A percentile compares a stretch with the other conserved stretches of the same genome.
Conservation (phyloP, 345 rosid genomes). For the Sisymbrium irio region DNA sequence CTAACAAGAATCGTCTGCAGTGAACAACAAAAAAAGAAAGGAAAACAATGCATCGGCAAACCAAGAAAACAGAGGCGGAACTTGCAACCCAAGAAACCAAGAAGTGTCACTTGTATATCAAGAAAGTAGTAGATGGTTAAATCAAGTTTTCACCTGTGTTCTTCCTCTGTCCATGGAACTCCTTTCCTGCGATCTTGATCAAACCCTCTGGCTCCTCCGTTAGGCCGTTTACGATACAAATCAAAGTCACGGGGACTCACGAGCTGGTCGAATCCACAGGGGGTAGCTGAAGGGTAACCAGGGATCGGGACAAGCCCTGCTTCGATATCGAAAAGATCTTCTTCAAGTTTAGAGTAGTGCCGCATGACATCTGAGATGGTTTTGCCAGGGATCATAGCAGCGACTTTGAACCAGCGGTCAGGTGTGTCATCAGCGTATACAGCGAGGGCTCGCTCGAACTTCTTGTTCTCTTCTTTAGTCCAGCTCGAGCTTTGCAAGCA, state of each 20-base stretch:
- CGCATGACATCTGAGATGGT: slow-evolving; percentile 84
- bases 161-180: slow-evolving; percentile 98
- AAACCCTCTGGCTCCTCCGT: slow-evolving; percentile 21
- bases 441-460: slow-evolving; percentile 85
- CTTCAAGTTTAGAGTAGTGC: slow-evolving; percentile 85
- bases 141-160: slow-evolving; percentile 63
- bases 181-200: slow-evolving; percentile 97
- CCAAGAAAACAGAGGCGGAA: not conserved
- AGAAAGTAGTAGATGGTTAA: not conserved
- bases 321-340: slow-evolving; percentile 91
- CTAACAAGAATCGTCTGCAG: slow-evolving; percentile 79
- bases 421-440: slow-evolving; percentile 76
- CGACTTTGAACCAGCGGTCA: slow-evolving; percentile 86
- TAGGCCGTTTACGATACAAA: slow-evolving; percentile 28
- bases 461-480: slow-evolving; percentile 95
- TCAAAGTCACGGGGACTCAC: slow-evolving; percentile 42
- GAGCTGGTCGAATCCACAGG: slow-evolving; percentile 58
- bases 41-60: not conserved
- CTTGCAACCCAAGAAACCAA: not conserved
- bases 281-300: slow-evolving; percentile 59
- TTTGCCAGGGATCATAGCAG: slow-evolving; percentile 90
- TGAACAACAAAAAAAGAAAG: not conserved
- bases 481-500: slow-evolving; percentile 42
- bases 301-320: slow-evolving; percentile 90
- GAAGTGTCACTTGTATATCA: not conserved